Evolutionary conservation across 768 basidiomycete species (phyloP).

Genomic region (Suillus subaureus): DNA sequence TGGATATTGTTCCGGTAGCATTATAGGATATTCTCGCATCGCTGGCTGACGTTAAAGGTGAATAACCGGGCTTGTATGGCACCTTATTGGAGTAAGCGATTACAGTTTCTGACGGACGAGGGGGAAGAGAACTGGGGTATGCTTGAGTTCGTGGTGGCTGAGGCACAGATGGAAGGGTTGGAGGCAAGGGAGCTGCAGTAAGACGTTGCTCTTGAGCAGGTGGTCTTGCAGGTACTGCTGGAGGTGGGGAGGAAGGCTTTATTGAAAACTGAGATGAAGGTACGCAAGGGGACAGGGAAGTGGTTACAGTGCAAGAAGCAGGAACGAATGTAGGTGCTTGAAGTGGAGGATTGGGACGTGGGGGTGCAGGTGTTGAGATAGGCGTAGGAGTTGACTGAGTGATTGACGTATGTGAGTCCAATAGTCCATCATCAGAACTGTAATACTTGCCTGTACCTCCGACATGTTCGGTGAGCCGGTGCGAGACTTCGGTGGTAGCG

Average conservation of each 20-base stretch:
- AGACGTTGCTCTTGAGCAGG: conserved; percentile 17
- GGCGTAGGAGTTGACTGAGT: conserved; percentile 4
- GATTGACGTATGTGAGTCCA: neutral
- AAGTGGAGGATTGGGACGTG: conserved; percentile 7
- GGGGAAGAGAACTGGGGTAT: conserved; percentile 17
- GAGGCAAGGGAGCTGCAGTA: conserved; percentile 3
- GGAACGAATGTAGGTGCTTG: conserved; percentile 22
- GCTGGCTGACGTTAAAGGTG: conserved; percentile 30
- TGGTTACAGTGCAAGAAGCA: conserved; percentile 7
- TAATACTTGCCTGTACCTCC: conserved; percentile 8
- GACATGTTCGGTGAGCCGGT: conserved; percentile 4
- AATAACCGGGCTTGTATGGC: conserved; percentile 25
- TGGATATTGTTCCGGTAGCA: conserved; percentile 45
- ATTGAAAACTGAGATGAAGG: conserved; percentile 3
- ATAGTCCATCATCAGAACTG: neutral
- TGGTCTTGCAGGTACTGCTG: conserved; percentile 13
- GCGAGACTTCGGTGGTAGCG: conserved; percentile 15
- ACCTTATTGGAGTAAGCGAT: conserved; percentile 16
- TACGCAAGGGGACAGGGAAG: neutral
- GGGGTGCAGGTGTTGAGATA: neutral
- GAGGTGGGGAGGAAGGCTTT: conserved; percentile 15
- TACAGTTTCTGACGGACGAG: conserved; percentile 19
- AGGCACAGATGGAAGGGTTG: conserved; percentile 14
- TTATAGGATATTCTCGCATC: conserved; percentile 40
- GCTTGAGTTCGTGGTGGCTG: conserved; percentile 17